Conservation (phyloP, 306 rosid genomes). For the Rosa chinensis region DNA sequence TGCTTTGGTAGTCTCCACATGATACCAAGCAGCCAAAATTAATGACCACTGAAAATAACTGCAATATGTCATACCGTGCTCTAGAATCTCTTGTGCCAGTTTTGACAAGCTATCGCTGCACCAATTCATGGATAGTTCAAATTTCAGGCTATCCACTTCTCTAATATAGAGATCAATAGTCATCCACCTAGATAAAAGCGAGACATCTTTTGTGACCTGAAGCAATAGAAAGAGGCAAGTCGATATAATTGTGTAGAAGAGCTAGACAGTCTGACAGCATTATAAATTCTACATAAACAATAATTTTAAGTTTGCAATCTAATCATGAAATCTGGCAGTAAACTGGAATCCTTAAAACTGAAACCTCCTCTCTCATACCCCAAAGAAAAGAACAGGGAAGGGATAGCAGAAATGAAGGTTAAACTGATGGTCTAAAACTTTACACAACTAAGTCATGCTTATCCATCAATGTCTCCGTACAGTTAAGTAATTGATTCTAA, state of each 20-base stretch:
- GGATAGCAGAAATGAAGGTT: background rate
- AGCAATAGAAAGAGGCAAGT: too few species aligned
- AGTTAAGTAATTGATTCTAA: background rate
- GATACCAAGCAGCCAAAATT: background rate
- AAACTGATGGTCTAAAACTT: background rate
- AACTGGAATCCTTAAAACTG: background rate
- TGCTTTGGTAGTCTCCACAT: background rate
- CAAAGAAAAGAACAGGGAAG: background rate
- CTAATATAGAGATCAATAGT: slow-evolving; percentile 82
- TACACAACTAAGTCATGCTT: background rate
- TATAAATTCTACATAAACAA: background rate
- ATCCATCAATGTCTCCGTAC: too few species aligned
- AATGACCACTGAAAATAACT: slow-evolving; percentile 3
- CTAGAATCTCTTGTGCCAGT: slow-evolving; percentile 73
- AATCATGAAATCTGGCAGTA: background rate
- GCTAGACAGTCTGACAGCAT: background rate
- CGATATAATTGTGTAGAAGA: too few species aligned
- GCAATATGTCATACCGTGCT: slow-evolving; percentile 51
- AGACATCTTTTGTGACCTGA: too few species aligned
- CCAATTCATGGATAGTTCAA: slow-evolving; percentile 87
- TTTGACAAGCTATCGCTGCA: slow-evolving; percentile 67
- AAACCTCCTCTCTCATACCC: background rate
- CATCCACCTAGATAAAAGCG: slow-evolving; percentile 93
- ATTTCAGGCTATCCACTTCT: slow-evolving; percentile 82
- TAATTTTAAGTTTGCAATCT: background rate